Conservation (phyloP, 1,284 basidiomycete genomes). For the Pseudozyma flocculosa region DNA sequence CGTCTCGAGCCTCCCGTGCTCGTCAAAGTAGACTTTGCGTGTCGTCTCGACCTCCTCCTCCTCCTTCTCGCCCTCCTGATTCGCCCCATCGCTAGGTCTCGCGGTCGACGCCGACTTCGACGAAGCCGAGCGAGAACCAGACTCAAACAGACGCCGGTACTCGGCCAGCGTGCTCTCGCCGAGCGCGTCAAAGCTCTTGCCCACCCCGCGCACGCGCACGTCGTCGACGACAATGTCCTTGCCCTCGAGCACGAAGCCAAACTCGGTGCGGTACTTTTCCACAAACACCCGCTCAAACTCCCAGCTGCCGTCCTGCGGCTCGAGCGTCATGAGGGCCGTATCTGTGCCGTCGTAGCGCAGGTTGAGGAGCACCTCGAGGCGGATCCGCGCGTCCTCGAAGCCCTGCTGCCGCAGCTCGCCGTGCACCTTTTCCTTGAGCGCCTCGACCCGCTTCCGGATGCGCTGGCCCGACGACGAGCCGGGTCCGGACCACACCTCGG, state of each 20-base stretch:
- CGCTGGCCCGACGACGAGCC: conserved; percentile 8
- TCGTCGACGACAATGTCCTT: conserved; percentile 83
- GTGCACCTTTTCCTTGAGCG: conserved; percentile 64
- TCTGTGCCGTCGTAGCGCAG: conserved; percentile 67
- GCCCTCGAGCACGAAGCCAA: conserved; percentile 84
- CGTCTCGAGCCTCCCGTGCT: conserved; percentile 72
- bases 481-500: conserved; percentile 64
- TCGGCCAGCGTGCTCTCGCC: conserved; percentile 79
- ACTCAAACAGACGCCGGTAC: conserved; percentile 29
- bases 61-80: conserved; percentile 13
- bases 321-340: conserved; percentile 83
- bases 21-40: conserved; percentile 76
- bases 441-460: conserved; percentile 57
- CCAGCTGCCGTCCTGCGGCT: conserved; percentile 64
- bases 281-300: conserved; percentile 80
- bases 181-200: conserved; percentile 82
- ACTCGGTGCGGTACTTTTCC: conserved; percentile 61
- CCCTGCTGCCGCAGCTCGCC: conserved; percentile 74
- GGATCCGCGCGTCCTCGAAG: conserved; percentile 71
- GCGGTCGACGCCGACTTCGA: too few relatives aligned
- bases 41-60: conserved; percentile 58
- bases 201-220: conserved; percentile 76
- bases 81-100: too few relatives aligned
- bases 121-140: conserved; percentile 47
- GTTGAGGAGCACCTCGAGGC: conserved; percentile 79